Evolutionary conservation across 176 grass and related monocot genomes (phyloP).

Genomic region (Elymus sibiricus): DNA sequence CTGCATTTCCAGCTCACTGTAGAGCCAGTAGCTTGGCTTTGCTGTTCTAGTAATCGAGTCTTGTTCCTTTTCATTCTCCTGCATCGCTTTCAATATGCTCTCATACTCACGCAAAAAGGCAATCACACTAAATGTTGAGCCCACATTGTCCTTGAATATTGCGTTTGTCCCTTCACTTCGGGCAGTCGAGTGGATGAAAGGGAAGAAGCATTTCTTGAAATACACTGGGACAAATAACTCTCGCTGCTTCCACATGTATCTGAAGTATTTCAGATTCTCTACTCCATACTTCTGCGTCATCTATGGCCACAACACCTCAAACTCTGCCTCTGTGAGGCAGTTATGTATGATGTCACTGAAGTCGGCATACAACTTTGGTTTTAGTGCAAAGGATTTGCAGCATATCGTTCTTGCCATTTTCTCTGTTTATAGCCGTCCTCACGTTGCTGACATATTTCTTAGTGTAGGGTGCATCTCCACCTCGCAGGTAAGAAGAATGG

Average conservation of each 20-base stretch:
- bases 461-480: neutral
- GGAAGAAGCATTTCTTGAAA: neutral
- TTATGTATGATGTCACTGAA: neutral
- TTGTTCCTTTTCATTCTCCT: neutral
- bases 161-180: neutral
- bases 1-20: neutral
- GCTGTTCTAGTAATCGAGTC: accelerated
- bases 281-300: neutral
- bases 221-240: neutral
- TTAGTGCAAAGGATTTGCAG: neutral
- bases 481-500: neutral
- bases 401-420: neutral
- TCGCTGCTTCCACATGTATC: neutral
- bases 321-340: neutral
- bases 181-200: neutral
- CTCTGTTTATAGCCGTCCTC: neutral
- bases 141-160: neutral
- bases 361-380: neutral
- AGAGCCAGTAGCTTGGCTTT: neutral
- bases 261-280: neutral
- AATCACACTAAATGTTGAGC: neutral
- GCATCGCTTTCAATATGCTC: neutral
- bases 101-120: neutral
- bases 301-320: neutral
- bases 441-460: neutral